These are phyloP conservation scores for Dactylellina parvicollis DNA, from an alignment of 2,329 filamentous ascomycete genomes.

Conservation along the genomic window DNA sequence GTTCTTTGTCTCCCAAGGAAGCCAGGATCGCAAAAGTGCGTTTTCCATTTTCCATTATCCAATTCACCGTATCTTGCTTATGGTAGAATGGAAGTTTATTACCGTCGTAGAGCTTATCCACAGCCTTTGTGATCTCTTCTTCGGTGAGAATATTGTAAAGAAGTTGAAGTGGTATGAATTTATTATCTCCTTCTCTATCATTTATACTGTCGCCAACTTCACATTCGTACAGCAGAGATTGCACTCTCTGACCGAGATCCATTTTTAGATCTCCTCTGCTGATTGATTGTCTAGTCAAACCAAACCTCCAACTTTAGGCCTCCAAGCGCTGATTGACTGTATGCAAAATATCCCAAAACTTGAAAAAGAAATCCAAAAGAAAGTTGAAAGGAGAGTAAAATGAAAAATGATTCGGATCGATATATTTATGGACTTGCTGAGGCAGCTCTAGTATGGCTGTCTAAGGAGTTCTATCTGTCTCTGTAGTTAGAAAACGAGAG, in stretches of 20 bases:
- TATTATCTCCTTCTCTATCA: background rate
- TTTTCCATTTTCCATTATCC: conserved; percentile 12
- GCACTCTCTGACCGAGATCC: conserved; percentile 2
- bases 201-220: background rate
- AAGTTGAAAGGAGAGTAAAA: too few species aligned
- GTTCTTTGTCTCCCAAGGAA: background rate
- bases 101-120: background rate
- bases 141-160: conserved; percentile 14
- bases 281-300: background rate
- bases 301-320: background rate
- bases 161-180: conserved; percentile 29
- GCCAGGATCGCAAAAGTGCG: conserved; percentile 29
- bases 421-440: too few species aligned
- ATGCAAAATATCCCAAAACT: too few species aligned
- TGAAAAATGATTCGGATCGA: too few species aligned
- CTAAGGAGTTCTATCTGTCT: too few species aligned
- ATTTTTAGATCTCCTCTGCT: background rate
- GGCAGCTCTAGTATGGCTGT: too few species aligned
- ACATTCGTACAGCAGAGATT: conserved; percentile 7
- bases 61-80: conserved; percentile 10
- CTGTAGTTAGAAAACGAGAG: too few species aligned
- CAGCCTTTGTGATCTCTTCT: conserved; percentile 3
- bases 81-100: conserved; percentile 14
- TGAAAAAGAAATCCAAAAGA: too few species aligned
- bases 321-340: too few species aligned